Conservation (phyloP, 1,139 yeast species). For the Hemisphaericaspora subhashii region DNA sequence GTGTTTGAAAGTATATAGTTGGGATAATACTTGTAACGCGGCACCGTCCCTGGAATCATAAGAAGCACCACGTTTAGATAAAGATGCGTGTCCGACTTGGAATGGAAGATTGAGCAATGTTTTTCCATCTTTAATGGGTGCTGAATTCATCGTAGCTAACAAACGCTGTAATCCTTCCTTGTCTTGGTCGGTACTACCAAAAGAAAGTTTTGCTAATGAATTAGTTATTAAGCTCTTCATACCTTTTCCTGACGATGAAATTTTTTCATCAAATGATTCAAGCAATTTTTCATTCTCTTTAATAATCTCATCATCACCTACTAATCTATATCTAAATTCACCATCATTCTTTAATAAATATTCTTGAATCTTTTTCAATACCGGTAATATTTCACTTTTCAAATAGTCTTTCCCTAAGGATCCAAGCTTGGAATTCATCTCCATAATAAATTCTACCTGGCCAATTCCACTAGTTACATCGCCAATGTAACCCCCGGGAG, state of each 20-base stretch:
- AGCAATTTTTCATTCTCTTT: conserved; percentile 42
- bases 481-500: conserved; percentile 57
- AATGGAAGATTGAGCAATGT: conserved; percentile 75
- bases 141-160: conserved; percentile 11
- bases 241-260: no score
- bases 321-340: conserved; percentile 54
- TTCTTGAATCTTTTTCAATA: conserved; percentile 55
- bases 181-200: neutral
- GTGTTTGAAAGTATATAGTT: conserved; percentile 76
- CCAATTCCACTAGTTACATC: conserved; percentile 72
- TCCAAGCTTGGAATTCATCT: conserved; percentile 54
- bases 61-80: conserved; percentile 65
- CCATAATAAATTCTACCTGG: conserved; percentile 70
- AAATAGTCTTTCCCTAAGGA: conserved; percentile 51
- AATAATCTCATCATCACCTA: conserved; percentile 52
- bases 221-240: no score
- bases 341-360: conserved; percentile 37
- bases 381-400: conserved; percentile 58
- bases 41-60: conserved; percentile 72
- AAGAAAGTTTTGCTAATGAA: no score
- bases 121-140: conserved; percentile 12
- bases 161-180: conserved; percentile 14
- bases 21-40: conserved; percentile 80
- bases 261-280: conserved; percentile 30
- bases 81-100: conserved; percentile 84